A percentile compares a stretch with the other conserved stretches of the same genome.
Conservation (phyloP, 805 yeast genomes). For the Pichia gijzeniarum region DNA sequence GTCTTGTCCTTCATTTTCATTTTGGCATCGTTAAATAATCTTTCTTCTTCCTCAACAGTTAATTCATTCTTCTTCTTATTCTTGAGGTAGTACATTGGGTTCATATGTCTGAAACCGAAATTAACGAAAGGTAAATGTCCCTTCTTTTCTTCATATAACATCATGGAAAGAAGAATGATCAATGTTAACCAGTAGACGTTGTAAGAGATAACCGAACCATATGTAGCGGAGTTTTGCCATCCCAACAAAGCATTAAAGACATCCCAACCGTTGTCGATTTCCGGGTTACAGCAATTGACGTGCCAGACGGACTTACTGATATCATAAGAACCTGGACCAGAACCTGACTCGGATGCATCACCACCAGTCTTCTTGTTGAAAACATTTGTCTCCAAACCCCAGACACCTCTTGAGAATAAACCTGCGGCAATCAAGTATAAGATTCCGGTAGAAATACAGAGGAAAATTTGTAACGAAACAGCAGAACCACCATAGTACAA, state of each 20-base stretch:
- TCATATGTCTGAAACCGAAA: constrained; percentile 43
- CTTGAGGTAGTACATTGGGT: constrained; percentile 70
- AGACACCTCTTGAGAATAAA: constrained; percentile 85
- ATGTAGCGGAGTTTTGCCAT: constrained; percentile 96
- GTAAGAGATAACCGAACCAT: constrained; percentile 86
- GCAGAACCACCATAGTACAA: constrained; percentile 79
- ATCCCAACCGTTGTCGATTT: constrained; percentile 92
- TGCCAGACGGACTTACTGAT: constrained; percentile 82
- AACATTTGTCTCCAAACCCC: constrained; percentile 73
- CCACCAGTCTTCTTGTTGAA: constrained; percentile 76
- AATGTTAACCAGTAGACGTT: constrained; percentile 80
- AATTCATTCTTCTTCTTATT: constrained; percentile 57
- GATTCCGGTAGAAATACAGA: constrained; percentile 82
- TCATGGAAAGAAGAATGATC: constrained; percentile 46
- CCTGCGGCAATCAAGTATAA: constrained; percentile 89
- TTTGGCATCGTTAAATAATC: constrained; percentile 42
- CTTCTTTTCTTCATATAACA: constrained; percentile 77
- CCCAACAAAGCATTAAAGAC: constrained; percentile 90
- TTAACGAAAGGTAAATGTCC: constrained; percentile 72
- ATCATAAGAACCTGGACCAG: constrained; percentile 94
- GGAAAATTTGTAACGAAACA: constrained; percentile 79
- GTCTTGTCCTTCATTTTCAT: not conserved
- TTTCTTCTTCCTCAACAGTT: constrained; percentile 44
- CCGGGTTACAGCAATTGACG: constrained; percentile 96
- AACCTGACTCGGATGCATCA: constrained; percentile 88